Conservation (phyloP, 2,329 filamentous ascomycete species). For the Colletotrichum endophyticum region DNA sequence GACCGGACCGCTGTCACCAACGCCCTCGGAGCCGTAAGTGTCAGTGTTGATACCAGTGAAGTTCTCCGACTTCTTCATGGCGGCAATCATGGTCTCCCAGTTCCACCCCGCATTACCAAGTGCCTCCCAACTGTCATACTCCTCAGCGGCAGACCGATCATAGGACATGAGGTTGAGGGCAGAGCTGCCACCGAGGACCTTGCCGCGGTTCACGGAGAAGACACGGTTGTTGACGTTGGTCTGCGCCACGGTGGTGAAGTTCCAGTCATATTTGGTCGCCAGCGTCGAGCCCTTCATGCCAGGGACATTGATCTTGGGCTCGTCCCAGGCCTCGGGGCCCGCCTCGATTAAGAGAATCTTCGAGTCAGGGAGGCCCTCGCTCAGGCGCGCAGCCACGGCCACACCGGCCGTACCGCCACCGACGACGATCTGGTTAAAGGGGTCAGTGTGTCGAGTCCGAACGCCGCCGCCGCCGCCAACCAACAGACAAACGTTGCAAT, state of each 20-base stretch:
- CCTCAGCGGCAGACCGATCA: constrained; percentile 31
- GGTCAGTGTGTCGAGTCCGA: not conserved
- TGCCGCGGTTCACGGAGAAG: constrained; percentile 44
- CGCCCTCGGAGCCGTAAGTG: constrained; percentile 21
- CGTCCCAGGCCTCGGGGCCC: constrained; percentile 27
- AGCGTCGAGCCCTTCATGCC: constrained; percentile 28
- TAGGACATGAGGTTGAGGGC: constrained; percentile 48
- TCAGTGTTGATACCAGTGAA: constrained; percentile 26
- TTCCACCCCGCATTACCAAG: constrained; percentile 40
- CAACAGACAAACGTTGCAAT: not conserved
- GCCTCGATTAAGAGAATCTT: constrained; percentile 35
- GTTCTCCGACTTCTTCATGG: constrained; percentile 32
- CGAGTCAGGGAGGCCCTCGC: constrained; percentile 23
- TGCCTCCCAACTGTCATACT: constrained; percentile 38
- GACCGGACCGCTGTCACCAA: constrained; percentile 27
- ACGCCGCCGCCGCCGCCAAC: not conserved
- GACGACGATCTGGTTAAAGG: constrained; percentile 28
- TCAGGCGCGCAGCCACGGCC: constrained; percentile 32
- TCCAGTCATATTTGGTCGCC: constrained; percentile 36
- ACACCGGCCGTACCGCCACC: constrained; percentile 38
- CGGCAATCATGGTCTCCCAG: constrained; percentile 38
- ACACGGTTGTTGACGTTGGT: constrained; percentile 38
- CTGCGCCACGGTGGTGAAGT: constrained; percentile 45
- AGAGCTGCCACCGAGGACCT: constrained; percentile 50
- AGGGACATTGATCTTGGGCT: constrained; percentile 30